Base-by-base conservation (phyloP, 2,329 filamentous ascomycete genomes). In the Colletotrichum phormii region DNA sequence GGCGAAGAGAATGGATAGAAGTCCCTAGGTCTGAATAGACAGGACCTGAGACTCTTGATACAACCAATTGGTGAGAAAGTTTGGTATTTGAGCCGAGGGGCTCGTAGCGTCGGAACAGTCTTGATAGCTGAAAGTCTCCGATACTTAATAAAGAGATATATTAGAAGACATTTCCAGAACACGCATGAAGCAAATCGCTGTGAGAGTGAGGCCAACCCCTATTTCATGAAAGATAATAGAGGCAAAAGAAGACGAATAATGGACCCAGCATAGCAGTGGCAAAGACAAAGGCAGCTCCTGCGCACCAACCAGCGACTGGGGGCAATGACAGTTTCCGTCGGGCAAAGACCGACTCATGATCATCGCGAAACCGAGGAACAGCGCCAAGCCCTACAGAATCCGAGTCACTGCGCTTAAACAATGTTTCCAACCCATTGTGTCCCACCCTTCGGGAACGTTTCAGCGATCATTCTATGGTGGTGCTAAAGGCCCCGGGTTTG, bases 1-100 rank as follows among this genome's bases (percentile, higher is more conserved):
- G 12, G 31, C 59, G 18, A 72, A 64, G 66, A 55, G 54, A 22
- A 33, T 70, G 24, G 35, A 22, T 15, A 35, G 42, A 60, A 29
- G 51, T 53, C 33, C 7, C 37, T 7, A 24, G 8, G 18, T n/a
- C 7, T 54, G n/a, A 60, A 24, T 31, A 33, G 9, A 18, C 15
- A 4, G 18, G 7, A 4, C 9, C 8, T 33, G 26, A 26, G 2
- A 13, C 46, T 37, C 15, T 18, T 57, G 13, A 22, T 29, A 24
- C n/a, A 18, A 22, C 5, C 51, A 31, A 18, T 15, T 42, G 3
- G 37, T 29, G 37, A 3, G 2, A 42, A 42, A 42, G 13, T 18
- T 18, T 15, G 18, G 37, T 42, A 42, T 42, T 42, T 42, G 37
- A 42, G 37, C 15, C 13, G 18, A 42, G 15, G 15, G 13, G 37